Base-by-base conservation (phyloP, 1,284 basidiomycete species). In the Ceratobasidium papillatum region DNA sequence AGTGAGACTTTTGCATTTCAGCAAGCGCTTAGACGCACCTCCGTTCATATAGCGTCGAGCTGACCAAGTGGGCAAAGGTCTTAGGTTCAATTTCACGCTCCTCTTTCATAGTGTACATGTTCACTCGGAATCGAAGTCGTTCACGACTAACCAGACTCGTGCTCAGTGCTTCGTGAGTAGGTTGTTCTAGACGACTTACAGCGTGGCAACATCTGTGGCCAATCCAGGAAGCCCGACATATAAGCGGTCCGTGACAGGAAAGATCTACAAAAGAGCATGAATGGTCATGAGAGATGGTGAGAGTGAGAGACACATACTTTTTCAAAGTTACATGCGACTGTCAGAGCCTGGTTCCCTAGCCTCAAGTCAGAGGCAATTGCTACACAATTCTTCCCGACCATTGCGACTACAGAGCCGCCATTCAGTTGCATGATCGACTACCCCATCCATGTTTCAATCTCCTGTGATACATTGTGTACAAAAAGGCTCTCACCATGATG, bases 71-170 rank as follows among this genome's bases (percentile, higher is more conserved):
- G 30, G 96, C 94, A 84, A 99, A 99, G 8, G 95, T 96, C 85
- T 96, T 91, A 61, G 98, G 98, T 79, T 96, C 92, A 80, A 99
- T 98, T 80, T 96, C 93, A 76, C 98, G 90, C 82, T 99, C 97
- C 83, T 99, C 98, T 85, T 99, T 99, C 89, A 99, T 98, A 63
- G 94, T 94, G 85, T 99, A 99, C 94, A 99, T 98, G 86, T 99
- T 99, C 75, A 98, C 92, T 76, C 96, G 89, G 85, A 94, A 98
- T 74, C 98, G 90, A 80, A 98, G 91, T 72, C 90, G 89, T 82
- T 98, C 95, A 78, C 90, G 91, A 78, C 94, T 96, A 78, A 17
- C 17, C n/a, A 32, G 7, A 3, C 11, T 19, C 68, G 25, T 8
- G 59, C 14, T 41, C 25, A 36, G 71, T 69, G 51, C 51, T 81